Conservation (phyloP, 331 rosid species). For the Pyracantha coccinea region DNA sequence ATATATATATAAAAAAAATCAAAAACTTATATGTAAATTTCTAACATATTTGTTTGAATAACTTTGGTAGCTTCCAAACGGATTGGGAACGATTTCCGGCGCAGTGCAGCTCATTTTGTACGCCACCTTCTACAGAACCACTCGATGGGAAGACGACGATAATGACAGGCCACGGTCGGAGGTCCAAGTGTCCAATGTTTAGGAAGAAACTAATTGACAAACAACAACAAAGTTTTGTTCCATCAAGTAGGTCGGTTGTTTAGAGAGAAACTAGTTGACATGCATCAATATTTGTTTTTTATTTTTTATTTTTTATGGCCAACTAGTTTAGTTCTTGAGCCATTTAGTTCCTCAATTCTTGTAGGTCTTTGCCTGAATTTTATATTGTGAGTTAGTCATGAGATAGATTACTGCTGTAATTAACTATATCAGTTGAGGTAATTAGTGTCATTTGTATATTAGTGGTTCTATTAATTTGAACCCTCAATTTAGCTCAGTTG, state of each 20-base stretch:
- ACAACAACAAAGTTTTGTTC: too few species aligned
- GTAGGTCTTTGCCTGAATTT: background rate
- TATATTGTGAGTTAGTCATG: background rate
- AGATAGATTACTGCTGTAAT: background rate
- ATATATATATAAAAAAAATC: too few species aligned
- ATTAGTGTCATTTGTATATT: background rate
- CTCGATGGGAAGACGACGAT: constrained; percentile 29
- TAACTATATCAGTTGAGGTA: background rate
- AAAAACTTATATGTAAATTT: background rate
- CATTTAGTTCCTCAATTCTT: background rate
- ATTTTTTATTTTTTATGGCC: background rate
- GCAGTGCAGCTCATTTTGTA: constrained; percentile 47
- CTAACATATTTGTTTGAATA: background rate
- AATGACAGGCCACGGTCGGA: background rate
- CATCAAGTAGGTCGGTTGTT: background rate
- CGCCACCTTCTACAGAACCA: constrained; percentile 37
- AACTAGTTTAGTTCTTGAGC: background rate
- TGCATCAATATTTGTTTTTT: background rate
- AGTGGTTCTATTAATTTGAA: background rate
- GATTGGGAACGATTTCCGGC: constrained; percentile 53
- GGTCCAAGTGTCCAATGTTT: constrained; percentile 17
- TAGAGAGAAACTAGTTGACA: background rate
- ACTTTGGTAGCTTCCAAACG: constrained; percentile 55
- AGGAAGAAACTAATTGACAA: background rate
- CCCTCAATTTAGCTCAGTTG: background rate